Evolutionary conservation across 768 basidiomycete genomes (phyloP).

Genomic region (Mycena rosella): DNA sequence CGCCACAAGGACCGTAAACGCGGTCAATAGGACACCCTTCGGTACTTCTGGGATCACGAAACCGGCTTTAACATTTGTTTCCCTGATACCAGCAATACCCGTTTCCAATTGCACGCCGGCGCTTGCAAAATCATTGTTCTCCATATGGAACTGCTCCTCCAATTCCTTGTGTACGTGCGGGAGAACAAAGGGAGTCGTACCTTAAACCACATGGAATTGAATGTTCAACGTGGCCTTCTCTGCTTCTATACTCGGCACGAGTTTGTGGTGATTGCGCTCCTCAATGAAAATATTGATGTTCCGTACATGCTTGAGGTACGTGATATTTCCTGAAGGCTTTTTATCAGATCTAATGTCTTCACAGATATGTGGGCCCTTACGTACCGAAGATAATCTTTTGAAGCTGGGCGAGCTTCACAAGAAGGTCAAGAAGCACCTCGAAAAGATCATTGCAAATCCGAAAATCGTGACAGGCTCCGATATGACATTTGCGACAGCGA

Average conservation of each 20-base stretch:
- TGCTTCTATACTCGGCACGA: conserved; percentile 21
- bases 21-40: conserved; percentile 35
- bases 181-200: conserved; percentile 38
- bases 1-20: conserved; percentile 25
- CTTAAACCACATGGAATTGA: conserved; percentile 41
- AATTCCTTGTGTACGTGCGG: conserved; percentile 37
- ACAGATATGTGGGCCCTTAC: conserved; percentile 8
- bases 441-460: conserved; percentile 24
- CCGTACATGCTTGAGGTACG: conserved; percentile 38
- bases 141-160: conserved; percentile 26
- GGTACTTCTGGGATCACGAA: conserved; percentile 30
- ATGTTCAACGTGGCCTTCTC: conserved; percentile 34
- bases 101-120: conserved; percentile 41
- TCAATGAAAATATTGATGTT: conserved; percentile 28
- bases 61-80: conserved; percentile 30
- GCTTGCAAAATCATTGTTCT: conserved; percentile 36
- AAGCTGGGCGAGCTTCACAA: conserved; percentile 33
- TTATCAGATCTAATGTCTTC: no score
- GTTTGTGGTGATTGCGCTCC: conserved; percentile 27
- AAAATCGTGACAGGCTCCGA: conserved; percentile 4
- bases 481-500: background rate
- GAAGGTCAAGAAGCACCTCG: conserved; percentile 16
- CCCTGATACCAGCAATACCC: conserved; percentile 48
- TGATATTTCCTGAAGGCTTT: no score
- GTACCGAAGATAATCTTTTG: conserved; percentile 31